A percentile compares a stretch with the other conserved stretches of the same genome.
Evolutionary conservation across 2,329 filamentous ascomycete species (phyloP).

Genomic region (Epichloe scottii): DNA sequence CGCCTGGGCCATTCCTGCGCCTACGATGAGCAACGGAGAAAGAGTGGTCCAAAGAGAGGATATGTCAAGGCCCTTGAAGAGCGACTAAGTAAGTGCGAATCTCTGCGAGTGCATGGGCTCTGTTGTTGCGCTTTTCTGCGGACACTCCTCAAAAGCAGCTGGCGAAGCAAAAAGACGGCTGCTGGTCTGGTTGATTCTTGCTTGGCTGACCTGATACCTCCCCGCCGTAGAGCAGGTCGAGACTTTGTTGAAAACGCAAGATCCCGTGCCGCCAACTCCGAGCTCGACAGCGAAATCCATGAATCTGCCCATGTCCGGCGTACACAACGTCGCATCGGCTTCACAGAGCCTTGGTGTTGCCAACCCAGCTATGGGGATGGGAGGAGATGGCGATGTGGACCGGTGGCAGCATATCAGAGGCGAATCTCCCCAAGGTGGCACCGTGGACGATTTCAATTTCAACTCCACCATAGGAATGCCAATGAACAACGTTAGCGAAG

Average conservation of each 20-base stretch:
- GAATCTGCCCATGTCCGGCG: slow-evolving; percentile 12
- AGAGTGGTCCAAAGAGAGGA: slow-evolving; percentile 87
- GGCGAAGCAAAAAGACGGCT: background rate
- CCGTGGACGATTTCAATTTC: slow-evolving; percentile 47
- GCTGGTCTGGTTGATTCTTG: background rate
- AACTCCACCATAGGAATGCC: slow-evolving; percentile 34
- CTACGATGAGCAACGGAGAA: slow-evolving; percentile 85
- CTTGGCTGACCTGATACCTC: background rate
- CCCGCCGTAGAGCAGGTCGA: slow-evolving; percentile 71
- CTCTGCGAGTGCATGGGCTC: background rate
- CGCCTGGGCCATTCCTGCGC: slow-evolving; percentile 77
- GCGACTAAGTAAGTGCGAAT: slow-evolving; percentile 57
- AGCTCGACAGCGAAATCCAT: slow-evolving; percentile 20
- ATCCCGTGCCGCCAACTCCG: slow-evolving; percentile 10
- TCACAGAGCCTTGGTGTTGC: slow-evolving; percentile 20
- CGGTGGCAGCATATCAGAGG: slow-evolving; percentile 43
- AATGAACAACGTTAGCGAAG: slow-evolving; percentile 35
- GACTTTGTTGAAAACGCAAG: slow-evolving; percentile 73
- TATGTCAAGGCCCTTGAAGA: slow-evolving; percentile 93
- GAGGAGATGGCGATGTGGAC: slow-evolving; percentile 36
- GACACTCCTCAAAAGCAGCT: no score
- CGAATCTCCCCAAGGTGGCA: slow-evolving; percentile 36
- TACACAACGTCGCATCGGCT: slow-evolving; percentile 16
- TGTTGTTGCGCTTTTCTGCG: no score
- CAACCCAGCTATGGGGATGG: slow-evolving; percentile 35